Base-by-base conservation (phyloP, 2,329 filamentous ascomycete genomes). In the Aspergillus sp. region DNA sequence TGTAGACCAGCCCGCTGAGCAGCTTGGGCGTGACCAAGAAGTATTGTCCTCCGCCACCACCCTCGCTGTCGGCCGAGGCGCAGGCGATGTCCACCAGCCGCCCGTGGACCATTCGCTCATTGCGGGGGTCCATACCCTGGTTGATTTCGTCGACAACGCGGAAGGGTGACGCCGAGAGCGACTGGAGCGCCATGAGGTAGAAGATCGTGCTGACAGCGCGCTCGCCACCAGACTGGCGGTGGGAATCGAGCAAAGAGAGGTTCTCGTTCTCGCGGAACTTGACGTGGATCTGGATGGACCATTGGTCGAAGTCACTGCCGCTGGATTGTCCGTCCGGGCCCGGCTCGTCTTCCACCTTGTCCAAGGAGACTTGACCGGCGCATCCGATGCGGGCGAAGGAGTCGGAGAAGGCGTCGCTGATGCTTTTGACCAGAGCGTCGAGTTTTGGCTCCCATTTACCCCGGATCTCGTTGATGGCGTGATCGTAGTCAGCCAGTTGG, bases 121-220 rank as follows among this genome's bases (percentile, higher is more conserved):
- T 99, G 64, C 94, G 87, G 41, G 93, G 94, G 71, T 99, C 94
- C 94, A 99, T 99, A 60, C 94, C 94, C 75, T 99, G 94, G 68
- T 99, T 99, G 79, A 99, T 99, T 76, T 99, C 94, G 73, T 99
- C 94, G 53, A 99, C 94, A 46, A 99, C 93, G 48, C 94, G 90
- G 82, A 99, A 99, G 1, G 94, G 94, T 3, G 92, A 91, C 64
- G 91, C 88, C 14, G 94, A 93, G 64, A 99, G 86, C 46, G 89
- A 89, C 71, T 99, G 94, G 22, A 99, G 82, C 4, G 94, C 90
- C 92, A 99, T 97, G 51, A 99, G 89, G 75, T 95, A 99, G 80
- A 97, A 99, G 67, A 97, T 95, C 13, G 94, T 99, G 19, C 90
- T 95, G 19, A 99, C 93, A 20, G 94, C 90, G 54, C 94, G 88